These are phyloP conservation scores for Cucurbitaria berberidis DNA, from an alignment of 2,329 filamentous ascomycete genomes.

Conservation along the genomic window DNA sequence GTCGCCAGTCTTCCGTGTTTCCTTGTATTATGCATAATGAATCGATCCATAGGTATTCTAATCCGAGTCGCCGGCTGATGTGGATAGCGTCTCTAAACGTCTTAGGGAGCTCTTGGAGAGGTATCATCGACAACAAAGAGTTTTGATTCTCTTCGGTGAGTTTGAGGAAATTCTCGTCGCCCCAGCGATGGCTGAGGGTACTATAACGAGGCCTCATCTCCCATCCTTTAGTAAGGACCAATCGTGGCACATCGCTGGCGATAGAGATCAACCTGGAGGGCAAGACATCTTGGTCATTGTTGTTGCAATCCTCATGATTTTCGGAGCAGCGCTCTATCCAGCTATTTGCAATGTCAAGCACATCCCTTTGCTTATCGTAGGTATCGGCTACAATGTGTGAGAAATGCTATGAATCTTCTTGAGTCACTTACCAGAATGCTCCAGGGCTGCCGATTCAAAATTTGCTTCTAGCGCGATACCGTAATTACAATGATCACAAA, in stretches of 20 bases:
- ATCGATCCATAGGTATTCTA: neutral
- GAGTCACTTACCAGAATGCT: neutral
- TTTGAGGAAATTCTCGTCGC: neutral
- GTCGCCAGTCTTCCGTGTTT: constrained; percentile 1
- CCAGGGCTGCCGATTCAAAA: neutral
- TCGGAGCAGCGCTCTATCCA: neutral
- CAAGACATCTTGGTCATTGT: neutral
- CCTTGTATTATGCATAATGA: neutral
- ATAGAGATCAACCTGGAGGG: neutral
- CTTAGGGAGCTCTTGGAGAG: neutral
- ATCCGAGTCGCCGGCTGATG: neutral
- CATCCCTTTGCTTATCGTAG: neutral
- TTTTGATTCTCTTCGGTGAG: neutral
- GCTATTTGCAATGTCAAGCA: neutral
- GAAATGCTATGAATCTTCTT: neutral
- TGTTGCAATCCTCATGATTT: neutral
- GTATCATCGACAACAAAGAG: neutral
- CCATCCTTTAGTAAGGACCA: neutral
- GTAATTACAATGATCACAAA: no score
- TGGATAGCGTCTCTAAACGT: neutral
- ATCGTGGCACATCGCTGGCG: neutral
- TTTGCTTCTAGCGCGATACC: no score
- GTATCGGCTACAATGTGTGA: neutral
- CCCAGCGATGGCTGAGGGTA: neutral
- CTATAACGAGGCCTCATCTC: neutral